Evolutionary conservation across 331 rosid species (phyloP).

Genomic region (Erythrophleum ivorense): DNA sequence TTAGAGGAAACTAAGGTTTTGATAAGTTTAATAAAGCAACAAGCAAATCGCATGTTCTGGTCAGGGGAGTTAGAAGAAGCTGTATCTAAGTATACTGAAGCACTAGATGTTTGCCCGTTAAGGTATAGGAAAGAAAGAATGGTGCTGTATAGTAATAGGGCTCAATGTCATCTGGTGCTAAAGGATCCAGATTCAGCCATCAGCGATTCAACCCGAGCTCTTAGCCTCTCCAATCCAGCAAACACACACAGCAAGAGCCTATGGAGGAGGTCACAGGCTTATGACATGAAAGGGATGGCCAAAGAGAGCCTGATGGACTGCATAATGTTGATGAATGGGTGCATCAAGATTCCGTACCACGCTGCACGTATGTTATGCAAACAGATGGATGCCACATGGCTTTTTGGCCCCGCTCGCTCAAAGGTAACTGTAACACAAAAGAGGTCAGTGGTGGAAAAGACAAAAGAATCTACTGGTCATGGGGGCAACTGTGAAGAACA

Average conservation of each 20-base stretch:
- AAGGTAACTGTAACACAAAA: background rate
- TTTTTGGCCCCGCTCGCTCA: conserved; percentile 59
- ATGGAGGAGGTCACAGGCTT: conserved; percentile 86
- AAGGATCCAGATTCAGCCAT: conserved; percentile 62
- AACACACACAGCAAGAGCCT: conserved; percentile 68
- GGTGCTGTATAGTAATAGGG: conserved; percentile 71
- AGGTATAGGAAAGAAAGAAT: conserved; percentile 64
- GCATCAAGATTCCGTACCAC: conserved; percentile 64
- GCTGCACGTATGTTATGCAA: conserved; percentile 76
- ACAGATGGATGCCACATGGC: conserved; percentile 81
- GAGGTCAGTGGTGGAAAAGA: background rate
- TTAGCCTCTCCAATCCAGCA: conserved; percentile 59
- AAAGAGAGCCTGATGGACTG: conserved; percentile 84
- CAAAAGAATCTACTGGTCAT: background rate
- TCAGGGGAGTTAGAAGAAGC: conserved; percentile 71
- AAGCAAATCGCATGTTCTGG: conserved; percentile 60
- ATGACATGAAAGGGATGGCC: conserved; percentile 83
- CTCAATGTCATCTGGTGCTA: conserved; percentile 61
- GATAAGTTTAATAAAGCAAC: conserved; percentile 52
- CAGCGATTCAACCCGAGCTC: conserved; percentile 77
- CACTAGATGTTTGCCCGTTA: conserved; percentile 62
- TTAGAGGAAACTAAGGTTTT: conserved; percentile 54
- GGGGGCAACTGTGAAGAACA: background rate
- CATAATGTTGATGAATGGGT: conserved; percentile 61
- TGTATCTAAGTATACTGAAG: conserved; percentile 57